These are phyloP conservation scores for Exobasidium cylindrosporum DNA, from an alignment of 1,284 basidiomycete species.

Conservation along the genomic window DNA sequence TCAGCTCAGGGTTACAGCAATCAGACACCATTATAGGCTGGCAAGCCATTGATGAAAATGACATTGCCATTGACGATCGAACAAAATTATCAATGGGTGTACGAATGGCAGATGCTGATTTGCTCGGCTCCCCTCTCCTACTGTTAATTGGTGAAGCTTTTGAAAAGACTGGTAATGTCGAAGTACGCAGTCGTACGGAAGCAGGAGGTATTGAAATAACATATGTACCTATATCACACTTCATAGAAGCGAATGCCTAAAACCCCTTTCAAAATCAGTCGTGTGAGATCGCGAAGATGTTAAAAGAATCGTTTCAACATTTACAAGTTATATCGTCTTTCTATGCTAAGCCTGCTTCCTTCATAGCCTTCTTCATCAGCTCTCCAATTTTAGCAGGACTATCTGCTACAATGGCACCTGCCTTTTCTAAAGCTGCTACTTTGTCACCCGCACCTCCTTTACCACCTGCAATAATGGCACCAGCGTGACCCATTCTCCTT, in stretches of 20 bases:
- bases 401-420: conserved; percentile 89
- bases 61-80: conserved; percentile 53
- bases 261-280: too few relatives aligned
- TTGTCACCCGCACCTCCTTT: conserved; percentile 97
- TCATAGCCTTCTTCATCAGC: conserved; percentile 50
- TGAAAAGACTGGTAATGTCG: conserved; percentile 30
- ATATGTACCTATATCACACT: not conserved
- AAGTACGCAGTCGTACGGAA: conserved; percentile 21
- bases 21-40: not conserved
- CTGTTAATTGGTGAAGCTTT: conserved; percentile 48
- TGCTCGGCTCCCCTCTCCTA: conserved; percentile 47
- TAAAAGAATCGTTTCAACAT: too few relatives aligned
- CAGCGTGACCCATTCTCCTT: conserved; percentile 77
- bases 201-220: not conserved
- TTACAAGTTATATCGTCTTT: too few relatives aligned
- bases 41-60: conserved; percentile 5
- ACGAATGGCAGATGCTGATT: conserved; percentile 53
- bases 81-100: conserved; percentile 34
- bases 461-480: conserved; percentile 95
- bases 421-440: conserved; percentile 86
- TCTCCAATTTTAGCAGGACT: conserved; percentile 67
- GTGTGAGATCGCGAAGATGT: too few relatives aligned
- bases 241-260: too few relatives aligned
- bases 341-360: conserved; percentile 43
- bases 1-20: conserved; percentile 11